Conservation (phyloP, 2,329 filamentous ascomycete genomes). For the Hypoxylon sp. region DNA sequence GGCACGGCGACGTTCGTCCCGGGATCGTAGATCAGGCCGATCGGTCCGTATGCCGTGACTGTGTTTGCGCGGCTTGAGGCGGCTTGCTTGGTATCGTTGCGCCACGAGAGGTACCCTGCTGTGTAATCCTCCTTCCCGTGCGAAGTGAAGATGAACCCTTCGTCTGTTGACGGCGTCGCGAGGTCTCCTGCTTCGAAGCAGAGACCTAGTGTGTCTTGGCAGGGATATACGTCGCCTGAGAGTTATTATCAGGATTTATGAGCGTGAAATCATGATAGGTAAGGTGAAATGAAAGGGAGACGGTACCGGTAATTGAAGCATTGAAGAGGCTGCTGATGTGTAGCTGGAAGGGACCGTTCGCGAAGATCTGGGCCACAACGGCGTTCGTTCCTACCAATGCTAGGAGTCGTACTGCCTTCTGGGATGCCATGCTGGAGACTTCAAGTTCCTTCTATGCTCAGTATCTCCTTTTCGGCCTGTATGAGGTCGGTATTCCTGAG, state of each 20-base stretch:
- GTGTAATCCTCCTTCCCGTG: slow-evolving; percentile 16
- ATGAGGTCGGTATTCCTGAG: not conserved
- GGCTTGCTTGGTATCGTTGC: not conserved
- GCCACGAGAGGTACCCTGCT: slow-evolving; percentile 23
- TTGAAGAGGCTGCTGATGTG: slow-evolving; percentile 20
- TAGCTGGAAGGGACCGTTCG: slow-evolving; percentile 33
- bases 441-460: not conserved
- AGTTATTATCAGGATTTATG: not conserved
- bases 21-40: slow-evolving; percentile 30
- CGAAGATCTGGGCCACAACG: slow-evolving; percentile 11
- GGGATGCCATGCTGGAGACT: slow-evolving; percentile 10
- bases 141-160: slow-evolving; percentile 30
- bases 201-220: slow-evolving; percentile 3
- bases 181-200: slow-evolving; percentile 3
- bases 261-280: not conserved
- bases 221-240: slow-evolving; percentile 22
- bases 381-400: not conserved
- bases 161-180: not conserved
- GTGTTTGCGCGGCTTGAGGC: not conserved
- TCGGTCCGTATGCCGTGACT: slow-evolving; percentile 8
- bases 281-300: not conserved
- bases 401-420: slow-evolving; percentile 4
- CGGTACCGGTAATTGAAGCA: slow-evolving; percentile 22
- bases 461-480: not conserved
- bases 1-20: slow-evolving; percentile 32